Conservation (phyloP, 305 asterid genomes). For the Solanum hybrid region DNA sequence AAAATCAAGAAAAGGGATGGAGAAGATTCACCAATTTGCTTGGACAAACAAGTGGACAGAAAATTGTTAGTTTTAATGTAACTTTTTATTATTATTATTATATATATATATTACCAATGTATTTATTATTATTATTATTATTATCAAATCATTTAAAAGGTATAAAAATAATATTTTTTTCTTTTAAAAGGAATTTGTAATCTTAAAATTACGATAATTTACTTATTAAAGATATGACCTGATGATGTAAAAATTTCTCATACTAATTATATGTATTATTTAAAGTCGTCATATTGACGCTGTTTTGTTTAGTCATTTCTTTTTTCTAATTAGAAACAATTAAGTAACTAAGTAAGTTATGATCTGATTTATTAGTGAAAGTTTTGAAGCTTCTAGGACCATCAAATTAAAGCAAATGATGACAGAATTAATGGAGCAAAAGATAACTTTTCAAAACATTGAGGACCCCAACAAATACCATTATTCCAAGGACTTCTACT, state of each 20-base stretch:
- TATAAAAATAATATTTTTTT: not conserved
- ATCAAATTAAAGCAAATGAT: not conserved
- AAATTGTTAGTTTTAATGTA: not conserved
- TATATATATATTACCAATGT: not conserved
- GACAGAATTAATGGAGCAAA: not conserved
- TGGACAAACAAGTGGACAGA: not conserved
- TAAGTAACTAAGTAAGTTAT: not conserved
- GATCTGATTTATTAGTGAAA: not conserved
- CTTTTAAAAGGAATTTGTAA: not conserved
- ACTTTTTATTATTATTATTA: not conserved
- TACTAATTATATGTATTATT: not conserved
- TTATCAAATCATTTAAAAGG: not conserved
- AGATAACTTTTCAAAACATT: not conserved
- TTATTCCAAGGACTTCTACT: not conserved
- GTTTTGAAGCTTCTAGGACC: not conserved
- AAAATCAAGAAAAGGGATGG: not conserved
- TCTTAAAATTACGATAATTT: not conserved
- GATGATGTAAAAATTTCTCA: not conserved
- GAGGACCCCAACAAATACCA: not conserved
- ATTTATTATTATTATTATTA: not conserved
- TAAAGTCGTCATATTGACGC: not conserved
- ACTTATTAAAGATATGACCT: not conserved
- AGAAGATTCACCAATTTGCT: not conserved
- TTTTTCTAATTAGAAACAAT: not conserved
- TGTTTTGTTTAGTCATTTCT: not conserved